phyloP scores from a whole-genome alignment of 768 basidiomycete species.

The Phanerochaete sordida region DNA sequence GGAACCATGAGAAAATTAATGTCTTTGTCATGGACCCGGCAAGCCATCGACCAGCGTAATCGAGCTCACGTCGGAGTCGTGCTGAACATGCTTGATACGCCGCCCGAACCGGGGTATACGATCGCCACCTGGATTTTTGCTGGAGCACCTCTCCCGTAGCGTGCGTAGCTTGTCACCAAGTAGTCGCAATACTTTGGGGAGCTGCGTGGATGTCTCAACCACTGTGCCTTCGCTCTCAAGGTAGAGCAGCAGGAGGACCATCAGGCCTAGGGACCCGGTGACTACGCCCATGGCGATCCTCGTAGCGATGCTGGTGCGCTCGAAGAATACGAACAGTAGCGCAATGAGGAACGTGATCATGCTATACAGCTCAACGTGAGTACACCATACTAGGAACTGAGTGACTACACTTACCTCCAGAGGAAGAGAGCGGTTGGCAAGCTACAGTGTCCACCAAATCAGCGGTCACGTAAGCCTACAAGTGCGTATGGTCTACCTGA shows the following conservation, averaged over 20 bases:
- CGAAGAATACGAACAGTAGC: constrained; percentile 11
- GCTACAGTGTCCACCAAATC: constrained; percentile 18
- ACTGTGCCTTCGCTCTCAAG: constrained; percentile 7
- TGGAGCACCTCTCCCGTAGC: neutral
- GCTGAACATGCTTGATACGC: neutral
- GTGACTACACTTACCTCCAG: constrained; percentile 23
- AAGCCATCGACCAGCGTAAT: too few relatives aligned
- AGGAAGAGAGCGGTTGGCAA: constrained; percentile 22
- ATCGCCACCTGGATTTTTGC: too few relatives aligned
- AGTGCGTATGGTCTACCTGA: constrained; percentile 25
- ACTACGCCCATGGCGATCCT: constrained; percentile 7
- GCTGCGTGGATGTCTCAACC: neutral
- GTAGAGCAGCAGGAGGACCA: constrained; percentile 3
- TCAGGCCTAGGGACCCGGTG: neutral
- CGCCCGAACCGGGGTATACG: too few relatives aligned
- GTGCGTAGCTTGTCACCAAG: neutral
- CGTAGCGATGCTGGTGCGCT: constrained; percentile 2
- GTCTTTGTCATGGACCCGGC: too few relatives aligned
- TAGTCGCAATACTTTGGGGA: neutral
- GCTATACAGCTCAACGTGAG: neutral
- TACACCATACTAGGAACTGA: neutral
- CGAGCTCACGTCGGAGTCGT: neutral
- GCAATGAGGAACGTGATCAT: constrained; percentile 15
- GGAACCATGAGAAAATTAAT: too few relatives aligned
- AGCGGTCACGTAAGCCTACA: too few relatives aligned